Evolutionary conservation across 2,329 filamentous ascomycete genomes (phyloP), one percentile per base, ranked within the genome.

Genomic region (Trichoderma arundinaceum): DNA sequence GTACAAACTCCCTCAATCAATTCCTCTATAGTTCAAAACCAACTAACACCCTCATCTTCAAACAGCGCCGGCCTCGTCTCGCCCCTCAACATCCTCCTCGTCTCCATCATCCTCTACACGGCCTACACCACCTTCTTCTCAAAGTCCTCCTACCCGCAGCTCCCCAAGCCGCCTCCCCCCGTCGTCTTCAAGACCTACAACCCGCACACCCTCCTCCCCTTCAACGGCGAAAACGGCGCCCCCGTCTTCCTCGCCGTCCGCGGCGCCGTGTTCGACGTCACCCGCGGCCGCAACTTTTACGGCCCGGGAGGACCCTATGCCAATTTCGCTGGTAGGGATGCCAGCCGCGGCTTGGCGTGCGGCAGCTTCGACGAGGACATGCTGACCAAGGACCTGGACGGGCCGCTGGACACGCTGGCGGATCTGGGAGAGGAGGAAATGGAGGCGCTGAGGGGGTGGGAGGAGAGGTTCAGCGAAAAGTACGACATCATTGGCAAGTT

Each of bases 341-440:
- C 95, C 19, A 92, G 87, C 69, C 86, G 94, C 60, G 95, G 95
- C 1, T 81, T 99, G 67, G 94, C 95, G 1, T 92, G 87, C 77
- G 92, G 94, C 66, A 96, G 92, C 80, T 98, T 99, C 77, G 95
- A 97, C 76, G 88, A 92, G 82, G 91, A 94, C 7, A 96, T 98
- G 93, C 81, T 98, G 79, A 98, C 95, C 17, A 88, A 94, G 82
- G 91, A 97, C 77, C 80, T 98, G 64, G 87, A 95, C 65, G 94
- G 87, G 0, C 92, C 92, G 51, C 81, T 97, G 68, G 93, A 97
- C 76, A 87, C 84, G 61, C 82, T 97, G 49, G 83, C 87, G 59
- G 92, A 89, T 65, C 78, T 98, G 67, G 88, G 87, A 6, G 77
- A 76, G 1, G 92, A 94, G 66, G 89, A 96, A 82, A 80, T 91